These are phyloP conservation scores for Guillardia theta DNA, from an alignment of 78 protist species.

Conservation along the genomic window DNA sequence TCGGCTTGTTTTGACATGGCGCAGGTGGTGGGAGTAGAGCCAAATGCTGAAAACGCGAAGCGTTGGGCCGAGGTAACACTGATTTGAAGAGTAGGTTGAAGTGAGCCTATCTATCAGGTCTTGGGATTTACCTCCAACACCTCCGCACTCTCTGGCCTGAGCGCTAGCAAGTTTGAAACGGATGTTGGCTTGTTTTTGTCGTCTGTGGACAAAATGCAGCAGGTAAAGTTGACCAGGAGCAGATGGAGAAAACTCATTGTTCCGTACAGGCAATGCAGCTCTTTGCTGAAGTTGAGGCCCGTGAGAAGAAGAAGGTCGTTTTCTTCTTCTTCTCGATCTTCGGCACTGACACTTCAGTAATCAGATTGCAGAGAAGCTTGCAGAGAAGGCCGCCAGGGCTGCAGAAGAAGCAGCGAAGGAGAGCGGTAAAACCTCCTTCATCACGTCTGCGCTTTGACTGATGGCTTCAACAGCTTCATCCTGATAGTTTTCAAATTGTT, in stretches of 20 bases:
- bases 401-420: not conserved
- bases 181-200: constrained; percentile 21
- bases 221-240: no score
- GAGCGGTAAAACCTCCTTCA: not conserved
- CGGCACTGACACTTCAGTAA: not conserved
- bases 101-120: no score
- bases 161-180: constrained; percentile 23
- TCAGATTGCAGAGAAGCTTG: not conserved
- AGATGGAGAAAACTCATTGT: no score
- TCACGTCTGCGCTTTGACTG: no score
- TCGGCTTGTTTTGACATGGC: not conserved
- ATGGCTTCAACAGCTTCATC: no score
- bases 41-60: not conserved
- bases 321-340: no score
- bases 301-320: constrained; percentile 39
- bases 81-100: no score
- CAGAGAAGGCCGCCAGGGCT: not conserved
- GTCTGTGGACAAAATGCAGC: constrained; percentile 8
- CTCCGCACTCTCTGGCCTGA: not conserved
- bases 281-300: constrained; percentile 23
- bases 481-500: no score
- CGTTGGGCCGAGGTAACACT: constrained; percentile 14
- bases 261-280: not conserved
- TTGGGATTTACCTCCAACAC: not conserved
- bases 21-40: constrained; percentile 40